phyloP scores from a whole-genome alignment of 805 yeast genomes.

The Saccharomycopsis oosterbeekiorum region DNA sequence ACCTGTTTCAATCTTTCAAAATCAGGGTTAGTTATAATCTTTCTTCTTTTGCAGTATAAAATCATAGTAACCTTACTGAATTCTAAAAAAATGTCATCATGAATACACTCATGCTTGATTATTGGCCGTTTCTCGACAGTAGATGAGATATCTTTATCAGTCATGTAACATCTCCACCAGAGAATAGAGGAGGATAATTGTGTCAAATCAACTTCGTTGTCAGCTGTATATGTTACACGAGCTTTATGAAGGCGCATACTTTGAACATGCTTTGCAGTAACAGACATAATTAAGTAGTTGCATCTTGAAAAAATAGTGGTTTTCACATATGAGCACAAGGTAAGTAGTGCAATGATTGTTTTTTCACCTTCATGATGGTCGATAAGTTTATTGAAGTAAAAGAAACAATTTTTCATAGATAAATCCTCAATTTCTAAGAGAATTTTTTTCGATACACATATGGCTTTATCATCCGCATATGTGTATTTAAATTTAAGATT shows the following conservation, averaged over 20 bases:
- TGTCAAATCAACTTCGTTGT: neutral
- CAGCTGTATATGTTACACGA: neutral
- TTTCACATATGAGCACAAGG: constrained; percentile 8
- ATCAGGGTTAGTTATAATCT: neutral
- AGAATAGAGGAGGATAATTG: neutral
- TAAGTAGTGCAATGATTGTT: constrained; percentile 8
- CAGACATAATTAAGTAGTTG: constrained; percentile 5
- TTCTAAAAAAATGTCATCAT: constrained; percentile 8
- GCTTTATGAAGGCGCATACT: constrained; percentile 10
- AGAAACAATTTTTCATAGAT: constrained; percentile 15
- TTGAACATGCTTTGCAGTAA: constrained; percentile 5
- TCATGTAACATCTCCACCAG: constrained; percentile 10
- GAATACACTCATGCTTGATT: neutral
- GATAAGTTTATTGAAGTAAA: constrained; percentile 8
- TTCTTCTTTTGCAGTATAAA: neutral
- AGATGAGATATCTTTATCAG: constrained; percentile 5
- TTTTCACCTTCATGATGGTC: constrained; percentile 5
- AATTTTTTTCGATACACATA: constrained; percentile 1
- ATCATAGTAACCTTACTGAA: constrained; percentile 3
- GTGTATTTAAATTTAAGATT: neutral
- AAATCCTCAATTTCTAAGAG: constrained; percentile 7
- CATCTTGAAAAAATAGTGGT: constrained; percentile 10
- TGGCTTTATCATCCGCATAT: neutral
- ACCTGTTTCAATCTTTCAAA: neutral
- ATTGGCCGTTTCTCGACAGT: constrained; percentile 6